These are phyloP conservation scores for Escovopsis sp. DNA, from an alignment of 2,329 filamentous ascomycete genomes.

Conservation along the genomic window DNA sequence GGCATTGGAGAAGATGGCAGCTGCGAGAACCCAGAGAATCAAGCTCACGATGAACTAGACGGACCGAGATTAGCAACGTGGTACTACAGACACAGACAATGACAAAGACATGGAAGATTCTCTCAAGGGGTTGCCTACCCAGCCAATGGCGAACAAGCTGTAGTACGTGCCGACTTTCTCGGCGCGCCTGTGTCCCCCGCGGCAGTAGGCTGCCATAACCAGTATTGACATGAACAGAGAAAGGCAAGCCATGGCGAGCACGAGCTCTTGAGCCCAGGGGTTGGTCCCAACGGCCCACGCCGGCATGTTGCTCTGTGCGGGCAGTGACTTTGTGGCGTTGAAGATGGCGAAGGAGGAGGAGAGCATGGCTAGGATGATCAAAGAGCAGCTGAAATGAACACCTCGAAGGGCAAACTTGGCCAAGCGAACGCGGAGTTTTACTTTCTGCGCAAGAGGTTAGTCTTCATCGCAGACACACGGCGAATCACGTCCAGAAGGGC, in stretches of 20 bases:
- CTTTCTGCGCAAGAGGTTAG: constrained; percentile 46
- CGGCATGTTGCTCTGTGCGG: constrained; percentile 64
- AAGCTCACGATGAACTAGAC: constrained; percentile 69
- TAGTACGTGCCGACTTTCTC: constrained; percentile 95
- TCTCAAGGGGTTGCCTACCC: constrained; percentile 27
- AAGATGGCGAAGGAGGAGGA: constrained; percentile 84
- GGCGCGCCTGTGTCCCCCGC: constrained; percentile 73
- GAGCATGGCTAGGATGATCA: constrained; percentile 87
- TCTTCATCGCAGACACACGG: neutral
- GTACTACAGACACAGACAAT: constrained; percentile 2
- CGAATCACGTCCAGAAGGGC: neutral
- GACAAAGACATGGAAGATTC: neutral
- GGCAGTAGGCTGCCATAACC: constrained; percentile 76
- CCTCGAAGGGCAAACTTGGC: constrained; percentile 91
- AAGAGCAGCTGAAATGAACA: constrained; percentile 91
- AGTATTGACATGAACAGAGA: constrained; percentile 66
- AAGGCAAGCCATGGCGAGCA: constrained; percentile 64
- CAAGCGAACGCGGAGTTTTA: constrained; percentile 80
- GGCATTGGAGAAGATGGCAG: constrained; percentile 67
- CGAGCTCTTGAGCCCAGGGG: constrained; percentile 75
- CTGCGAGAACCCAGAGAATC: constrained; percentile 81
- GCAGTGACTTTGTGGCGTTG: constrained; percentile 65
- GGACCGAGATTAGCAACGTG: neutral
- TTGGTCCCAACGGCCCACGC: constrained; percentile 65
- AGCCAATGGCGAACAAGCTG: constrained; percentile 80